Evolutionary conservation across 352 stramenopile genomes (phyloP), one percentile per base, ranked within the genome.

Genomic region (Phytophthora foliorum): DNA sequence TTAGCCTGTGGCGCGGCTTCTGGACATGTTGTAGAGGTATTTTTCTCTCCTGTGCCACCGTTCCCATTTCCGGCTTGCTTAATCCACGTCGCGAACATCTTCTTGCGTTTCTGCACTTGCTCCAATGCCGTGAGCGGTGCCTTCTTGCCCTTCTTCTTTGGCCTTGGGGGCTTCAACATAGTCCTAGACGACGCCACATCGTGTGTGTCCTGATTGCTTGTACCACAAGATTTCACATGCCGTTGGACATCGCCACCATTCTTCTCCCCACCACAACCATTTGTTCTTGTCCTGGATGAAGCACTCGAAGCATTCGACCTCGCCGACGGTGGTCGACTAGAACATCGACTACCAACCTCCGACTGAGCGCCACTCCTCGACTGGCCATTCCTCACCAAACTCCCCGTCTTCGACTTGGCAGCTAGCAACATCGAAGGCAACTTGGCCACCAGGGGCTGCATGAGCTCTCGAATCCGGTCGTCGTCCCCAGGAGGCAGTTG

Each of bases 11-110:
- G 34, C 9, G 7, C n/a, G 42, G 24, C 48, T 53, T 54, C 51
- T 42, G 11, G 32, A 3, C 17, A 1, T 22, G 31, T 7, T 38
- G 21, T n/a, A 17, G 38, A 57, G 6, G 46, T 7, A 60, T 65
- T 39, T 64, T 63, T 52, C 36, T 50, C 45, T 45, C 25, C 36
- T 53, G 6, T 39, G 22, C 67, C 60, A 36, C 46, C 29, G 4
- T 21, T 51, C 10, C 36, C 39, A 58, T 48, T 69, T 17, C 39
- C 57, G 41, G 63, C 67, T 64, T 70, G 57, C 57, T 90, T 88
- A 27, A 92, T 82, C 84, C 86, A 94, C 54, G 74, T 92, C 2
- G 84, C 76, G 60, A 92, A 93, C 77, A 92, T 85, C 29, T 82
- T 77, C 57, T 90, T 90, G 21, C 83, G 84, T 25, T 84, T 86